phyloP scores from a whole-genome alignment of 1,284 basidiomycete species.

The Ceratobasidium sp. region DNA sequence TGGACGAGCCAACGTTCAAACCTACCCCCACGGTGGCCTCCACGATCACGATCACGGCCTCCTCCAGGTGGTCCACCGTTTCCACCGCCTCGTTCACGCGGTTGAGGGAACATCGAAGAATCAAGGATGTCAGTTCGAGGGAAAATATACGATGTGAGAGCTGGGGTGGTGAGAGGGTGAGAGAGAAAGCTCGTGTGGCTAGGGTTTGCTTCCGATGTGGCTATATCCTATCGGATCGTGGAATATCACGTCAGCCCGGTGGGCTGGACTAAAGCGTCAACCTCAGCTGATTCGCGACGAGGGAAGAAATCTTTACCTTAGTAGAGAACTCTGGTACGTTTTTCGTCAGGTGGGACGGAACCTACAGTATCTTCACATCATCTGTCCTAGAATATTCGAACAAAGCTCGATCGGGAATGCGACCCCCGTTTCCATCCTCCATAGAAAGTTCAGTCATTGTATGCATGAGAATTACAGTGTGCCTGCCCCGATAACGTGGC shows the following conservation, averaged over 20 bases:
- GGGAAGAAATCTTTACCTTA: slow-evolving; percentile 52
- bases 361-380: slow-evolving; percentile 79
- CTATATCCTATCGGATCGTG: too few relatives aligned
- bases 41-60: not conserved
- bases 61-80: slow-evolving; percentile 12
- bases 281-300: too few relatives aligned
- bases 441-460: not conserved
- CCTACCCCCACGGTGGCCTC: slow-evolving; percentile 4
- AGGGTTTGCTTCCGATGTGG: too few relatives aligned
- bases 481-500: slow-evolving; percentile 39
- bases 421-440: not conserved
- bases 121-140: not conserved
- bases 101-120: not conserved
- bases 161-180: not conserved
- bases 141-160: not conserved
- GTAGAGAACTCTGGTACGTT: slow-evolving; percentile 79
- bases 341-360: slow-evolving; percentile 75
- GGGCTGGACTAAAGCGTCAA: too few relatives aligned
- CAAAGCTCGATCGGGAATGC: slow-evolving; percentile 75
- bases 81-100: not conserved
- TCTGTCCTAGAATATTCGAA: slow-evolving; percentile 73
- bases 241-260: too few relatives aligned
- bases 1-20: not conserved
- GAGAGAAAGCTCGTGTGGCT: slow-evolving; percentile 15
- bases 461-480: not conserved